Conservation (phyloP, 257 asterid species). For the Verbascum thapsus region DNA sequence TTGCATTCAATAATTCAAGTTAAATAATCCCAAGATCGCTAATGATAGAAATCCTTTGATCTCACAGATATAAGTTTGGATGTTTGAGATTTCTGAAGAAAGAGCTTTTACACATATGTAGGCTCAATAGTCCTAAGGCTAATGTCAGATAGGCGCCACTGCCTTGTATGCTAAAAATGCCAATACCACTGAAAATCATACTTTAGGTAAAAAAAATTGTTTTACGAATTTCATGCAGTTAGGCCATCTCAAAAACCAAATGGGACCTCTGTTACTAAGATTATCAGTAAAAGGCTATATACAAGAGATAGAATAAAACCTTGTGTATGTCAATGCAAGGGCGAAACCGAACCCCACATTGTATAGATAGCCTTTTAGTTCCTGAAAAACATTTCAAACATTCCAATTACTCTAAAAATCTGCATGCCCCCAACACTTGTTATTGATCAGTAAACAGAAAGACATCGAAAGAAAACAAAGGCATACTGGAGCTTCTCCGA, state of each 20-base stretch:
- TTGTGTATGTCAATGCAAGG: slow-evolving; percentile 98
- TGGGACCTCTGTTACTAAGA: not conserved
- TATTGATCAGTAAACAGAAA: not conserved
- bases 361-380: slow-evolving; percentile 47
- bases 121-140: slow-evolving; percentile 16
- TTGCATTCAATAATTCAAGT: not conserved
- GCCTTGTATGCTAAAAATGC: not conserved
- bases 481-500: slow-evolving; percentile 40
- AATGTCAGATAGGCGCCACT: not conserved
- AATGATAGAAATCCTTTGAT: not conserved
- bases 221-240: not conserved
- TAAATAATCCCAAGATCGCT: not conserved
- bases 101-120: not conserved
- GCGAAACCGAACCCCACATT: slow-evolving; percentile 74
- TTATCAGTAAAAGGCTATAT: not conserved
- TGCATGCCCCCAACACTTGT: not conserved
- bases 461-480: not conserved
- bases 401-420: not conserved
- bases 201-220: too few species aligned
- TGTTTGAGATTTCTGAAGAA: not conserved
- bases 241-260: slow-evolving; percentile 3
- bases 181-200: not conserved
- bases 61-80: too few species aligned
- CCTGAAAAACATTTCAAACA: slow-evolving; percentile 40
- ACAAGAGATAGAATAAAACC: slow-evolving; percentile 46